These are phyloP conservation scores for Yamadazyma atlantica DNA, from an alignment of 1,139 yeast genomes.

Conservation along the genomic window DNA sequence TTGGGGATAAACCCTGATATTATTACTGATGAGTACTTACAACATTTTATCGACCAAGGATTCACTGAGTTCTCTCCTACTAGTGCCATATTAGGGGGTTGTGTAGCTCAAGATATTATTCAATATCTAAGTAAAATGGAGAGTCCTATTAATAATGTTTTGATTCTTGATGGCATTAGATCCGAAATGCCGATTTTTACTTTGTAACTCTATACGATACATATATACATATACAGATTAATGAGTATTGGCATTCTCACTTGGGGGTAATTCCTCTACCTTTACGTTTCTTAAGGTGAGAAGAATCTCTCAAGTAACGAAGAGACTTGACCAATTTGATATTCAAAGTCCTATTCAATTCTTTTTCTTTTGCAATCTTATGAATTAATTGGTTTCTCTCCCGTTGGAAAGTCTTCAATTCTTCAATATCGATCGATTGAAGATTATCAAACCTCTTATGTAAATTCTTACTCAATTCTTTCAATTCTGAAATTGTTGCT, in stretches of 20 bases:
- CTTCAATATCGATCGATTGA: slow-evolving; percentile 27
- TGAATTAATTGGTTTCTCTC: slow-evolving; percentile 24
- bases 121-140: slow-evolving; percentile 77
- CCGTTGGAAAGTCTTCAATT: slow-evolving; percentile 21
- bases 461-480: slow-evolving; percentile 19
- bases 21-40: slow-evolving; percentile 36
- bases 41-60: slow-evolving; percentile 47
- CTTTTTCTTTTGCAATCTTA: slow-evolving; percentile 24
- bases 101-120: slow-evolving; percentile 86
- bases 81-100: slow-evolving; percentile 88
- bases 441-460: slow-evolving; percentile 26
- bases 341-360: slow-evolving; percentile 24
- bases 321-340: slow-evolving; percentile 35
- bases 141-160: slow-evolving; percentile 78
- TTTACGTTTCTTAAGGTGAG: slow-evolving; percentile 45
- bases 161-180: slow-evolving; percentile 69
- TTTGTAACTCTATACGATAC: slow-evolving; percentile 24
- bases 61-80: slow-evolving; percentile 79
- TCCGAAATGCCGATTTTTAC: slow-evolving; percentile 76
- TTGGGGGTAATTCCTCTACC: slow-evolving; percentile 43
- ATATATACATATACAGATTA: too few species aligned
- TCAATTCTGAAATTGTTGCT: slow-evolving; percentile 35
- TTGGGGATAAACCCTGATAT: slow-evolving; percentile 41
- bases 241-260: too few species aligned
- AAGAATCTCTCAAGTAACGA: slow-evolving; percentile 39